Conservation (phyloP, 139 green algal species). For the Haematococcus sp. region DNA sequence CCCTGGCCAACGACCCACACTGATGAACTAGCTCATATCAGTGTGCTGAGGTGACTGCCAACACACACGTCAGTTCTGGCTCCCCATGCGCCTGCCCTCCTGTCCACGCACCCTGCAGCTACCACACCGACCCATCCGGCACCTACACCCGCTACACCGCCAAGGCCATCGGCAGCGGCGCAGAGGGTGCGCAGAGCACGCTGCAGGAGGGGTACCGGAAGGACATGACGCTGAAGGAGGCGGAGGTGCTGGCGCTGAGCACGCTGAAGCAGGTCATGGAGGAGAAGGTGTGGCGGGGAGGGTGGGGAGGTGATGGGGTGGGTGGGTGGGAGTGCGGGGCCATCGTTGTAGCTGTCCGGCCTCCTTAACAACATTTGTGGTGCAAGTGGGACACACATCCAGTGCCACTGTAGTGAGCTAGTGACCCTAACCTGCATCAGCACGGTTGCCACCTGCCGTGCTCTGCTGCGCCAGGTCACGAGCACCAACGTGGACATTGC, state of each 20-base stretch:
- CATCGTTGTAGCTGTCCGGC: neutral
- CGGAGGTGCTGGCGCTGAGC: constrained; percentile 89
- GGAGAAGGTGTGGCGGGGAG: constrained; percentile 87
- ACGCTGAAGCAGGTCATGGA: constrained; percentile 99
- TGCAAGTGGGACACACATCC: too few relatives aligned
- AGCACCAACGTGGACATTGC: constrained; percentile 97
- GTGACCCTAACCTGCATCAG: too few relatives aligned
- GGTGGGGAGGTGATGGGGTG: neutral
- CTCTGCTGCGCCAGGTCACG: constrained; percentile 65
- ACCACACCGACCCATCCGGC: constrained; percentile 94
- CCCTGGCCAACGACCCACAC: too few relatives aligned
- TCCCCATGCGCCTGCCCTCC: neutral
- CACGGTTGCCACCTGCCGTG: too few relatives aligned
- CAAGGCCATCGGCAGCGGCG: constrained; percentile 94
- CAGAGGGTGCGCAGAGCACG: constrained; percentile 85
- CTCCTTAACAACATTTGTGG: too few relatives aligned
- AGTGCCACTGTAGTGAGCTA: too few relatives aligned
- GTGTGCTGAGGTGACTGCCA: too few relatives aligned
- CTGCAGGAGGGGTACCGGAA: constrained; percentile 78
- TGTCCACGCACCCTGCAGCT: constrained; percentile 64
- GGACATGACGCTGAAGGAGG: constrained; percentile 93
- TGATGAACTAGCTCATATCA: too few relatives aligned
- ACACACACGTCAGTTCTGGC: too few relatives aligned
- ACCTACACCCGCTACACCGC: constrained; percentile 90
- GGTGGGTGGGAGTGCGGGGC: neutral